Evolutionary conservation across 139 green algal species (phyloP), one percentile per base, ranked within the genome.

Genomic region (Chlamydomonas sp.): DNA sequence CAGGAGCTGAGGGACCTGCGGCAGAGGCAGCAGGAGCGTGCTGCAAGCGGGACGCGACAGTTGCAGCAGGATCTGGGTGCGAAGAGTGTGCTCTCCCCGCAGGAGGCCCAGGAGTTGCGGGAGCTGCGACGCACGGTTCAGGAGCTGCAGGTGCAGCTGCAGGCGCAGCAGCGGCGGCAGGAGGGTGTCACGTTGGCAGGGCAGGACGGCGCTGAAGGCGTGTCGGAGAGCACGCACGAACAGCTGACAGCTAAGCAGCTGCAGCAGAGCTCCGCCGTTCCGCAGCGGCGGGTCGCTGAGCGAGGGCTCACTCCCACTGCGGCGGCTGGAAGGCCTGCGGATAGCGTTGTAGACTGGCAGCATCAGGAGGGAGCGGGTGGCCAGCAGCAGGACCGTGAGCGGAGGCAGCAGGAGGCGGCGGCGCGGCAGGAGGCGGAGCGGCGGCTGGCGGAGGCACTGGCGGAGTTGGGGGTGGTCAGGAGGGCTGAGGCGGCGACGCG

Each of bases 71-170:
- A 3, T n/a, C 6, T n/a, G 67, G 9, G 20, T 12, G 14, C 67
- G 9, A 3, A 20, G 4, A 76, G 69, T 18, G 69, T 14, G 4
- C 69, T 3, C 2, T 1, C 69, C 69, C 69, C 10, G 10, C 14
- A 75, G 69, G 9, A 31, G 69, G 2, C 9, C 69, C 16, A 49
- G 15, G 69, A 77, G 20, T 71, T 86, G 14, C 71, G 58, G 61
- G 10, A 63, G 69, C 72, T 81, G 72, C 73, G 75, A 62, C 61
- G 31, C 4, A 68, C 63, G 5, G 79, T 72, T 14, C 6, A 73
- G 63, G 83, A 87, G 83, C 73, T 87, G n/a, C 83, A 49, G 4
- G 63, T 10, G 2, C 62, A 87, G 73, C 83, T 87, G 79, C 12
- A 78, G 79, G 31, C 4, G 79, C 79, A 77, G 79, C 49, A 5